Base-by-base conservation (phyloP, 2,329 filamentous ascomycete genomes). In the Ophiobolus disseminans region DNA sequence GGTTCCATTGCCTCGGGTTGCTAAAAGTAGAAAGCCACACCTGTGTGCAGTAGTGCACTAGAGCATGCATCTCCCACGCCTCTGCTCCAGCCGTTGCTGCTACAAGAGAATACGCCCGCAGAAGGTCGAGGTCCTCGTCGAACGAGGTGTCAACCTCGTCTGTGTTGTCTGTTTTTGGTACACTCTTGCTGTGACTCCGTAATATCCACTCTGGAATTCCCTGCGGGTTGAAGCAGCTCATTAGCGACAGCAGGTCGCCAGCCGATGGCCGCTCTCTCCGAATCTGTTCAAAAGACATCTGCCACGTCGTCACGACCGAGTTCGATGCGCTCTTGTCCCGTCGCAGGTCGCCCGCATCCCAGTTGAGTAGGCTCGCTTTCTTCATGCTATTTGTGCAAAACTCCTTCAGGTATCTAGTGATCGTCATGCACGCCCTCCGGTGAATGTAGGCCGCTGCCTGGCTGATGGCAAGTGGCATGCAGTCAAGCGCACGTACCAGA, bases 141-240 rank as follows among this genome's bases (percentile, higher is more conserved):
- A n/a, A n/a, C n/a, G n/a, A n/a, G n/a, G n/a, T n/a, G n/a, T n/a
- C n/a, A n/a, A n/a, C n/a, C n/a, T n/a, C n/a, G n/a, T n/a, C n/a
- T n/a, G n/a, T n/a, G n/a, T n/a, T n/a, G n/a, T n/a, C n/a, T n/a
- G n/a, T n/a, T n/a, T n/a, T n/a, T n/a, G n/a, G n/a, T n/a, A n/a
- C n/a, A n/a, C n/a, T n/a, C n/a, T n/a, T n/a, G n/a, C n/a, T n/a
- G n/a, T n/a, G n/a, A n/a, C n/a, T n/a, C n/a, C n/a, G n/a, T n/a
- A n/a, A n/a, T n/a, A n/a, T n/a, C n/a, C n/a, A n/a, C 20, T 70
- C 65, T 0, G 73, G 72, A 20, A 80, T 78, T 5, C 68, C 73
- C 53, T 78, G 71, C 16, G 64, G 62, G 40, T 80, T 69, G 53
- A 77, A 80, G 47, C 76, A 75, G 63, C 76, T 78, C 73, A 80